Percentiles rank a stretch among this genome's conserved stretches.
phyloP scores from a whole-genome alignment of 2,329 filamentous ascomycete genomes.

The Davidsoniella australis region DNA sequence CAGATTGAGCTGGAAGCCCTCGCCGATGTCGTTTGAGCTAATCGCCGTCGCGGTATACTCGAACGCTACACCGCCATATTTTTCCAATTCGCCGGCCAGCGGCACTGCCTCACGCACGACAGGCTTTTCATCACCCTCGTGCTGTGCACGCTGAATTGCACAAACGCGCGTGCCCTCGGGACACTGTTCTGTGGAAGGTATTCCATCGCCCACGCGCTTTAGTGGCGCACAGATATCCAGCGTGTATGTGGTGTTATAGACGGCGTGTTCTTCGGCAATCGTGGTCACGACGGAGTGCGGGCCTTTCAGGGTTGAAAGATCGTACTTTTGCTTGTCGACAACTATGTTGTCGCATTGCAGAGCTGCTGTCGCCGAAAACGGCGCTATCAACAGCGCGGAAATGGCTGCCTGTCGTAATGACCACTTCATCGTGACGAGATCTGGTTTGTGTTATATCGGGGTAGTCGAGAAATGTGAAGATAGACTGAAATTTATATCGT shows the following conservation, averaged over 20 bases:
- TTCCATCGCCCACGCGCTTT: constrained; percentile 37
- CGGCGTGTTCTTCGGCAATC: constrained; percentile 32
- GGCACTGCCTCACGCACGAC: constrained; percentile 43
- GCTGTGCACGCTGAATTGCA: constrained; percentile 46
- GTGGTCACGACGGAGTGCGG: constrained; percentile 51
- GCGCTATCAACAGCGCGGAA: constrained; percentile 16
- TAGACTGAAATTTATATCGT: background rate
- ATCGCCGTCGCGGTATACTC: constrained; percentile 51
- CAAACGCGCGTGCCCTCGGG: constrained; percentile 60
- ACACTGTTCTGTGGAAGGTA: constrained; percentile 42
- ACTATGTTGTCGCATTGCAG: constrained; percentile 46
- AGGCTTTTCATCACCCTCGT: constrained; percentile 29
- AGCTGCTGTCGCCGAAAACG: constrained; percentile 27
- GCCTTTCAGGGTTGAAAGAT: constrained; percentile 46
- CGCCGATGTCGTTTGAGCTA: constrained; percentile 29
- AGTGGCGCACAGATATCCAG: constrained; percentile 59
- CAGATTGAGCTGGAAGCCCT: constrained; percentile 57
- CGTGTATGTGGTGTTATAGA: constrained; percentile 64
- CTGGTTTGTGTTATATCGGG: background rate
- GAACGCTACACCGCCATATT: constrained; percentile 39
- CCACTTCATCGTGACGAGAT: constrained; percentile 1
- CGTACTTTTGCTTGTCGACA: constrained; percentile 41
- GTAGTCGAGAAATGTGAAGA: background rate
- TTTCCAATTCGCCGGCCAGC: constrained; percentile 54
- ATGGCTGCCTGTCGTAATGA: background rate